phyloP scores from a whole-genome alignment of 495 filamentous ascomycete species.

The Podospora appendiculata region DNA sequence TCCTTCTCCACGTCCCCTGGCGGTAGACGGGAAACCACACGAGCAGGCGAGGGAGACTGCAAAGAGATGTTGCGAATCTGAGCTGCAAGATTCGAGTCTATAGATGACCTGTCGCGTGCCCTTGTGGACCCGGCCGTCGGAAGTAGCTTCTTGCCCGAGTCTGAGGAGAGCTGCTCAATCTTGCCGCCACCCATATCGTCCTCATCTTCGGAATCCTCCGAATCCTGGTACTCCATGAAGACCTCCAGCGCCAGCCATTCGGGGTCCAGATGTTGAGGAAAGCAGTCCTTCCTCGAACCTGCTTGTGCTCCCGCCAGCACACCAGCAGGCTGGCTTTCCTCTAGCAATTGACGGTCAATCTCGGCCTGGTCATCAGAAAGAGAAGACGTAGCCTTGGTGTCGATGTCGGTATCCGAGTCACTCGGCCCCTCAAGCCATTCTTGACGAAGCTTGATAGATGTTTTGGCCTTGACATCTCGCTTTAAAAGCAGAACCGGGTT shows the following conservation, averaged over 20 bases:
- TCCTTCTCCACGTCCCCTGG: background rate
- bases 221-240: slow-evolving; percentile 52
- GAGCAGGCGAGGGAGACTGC: slow-evolving; percentile 14
- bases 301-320: background rate
- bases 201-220: slow-evolving; percentile 19
- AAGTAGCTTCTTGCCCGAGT: background rate
- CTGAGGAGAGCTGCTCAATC: background rate
- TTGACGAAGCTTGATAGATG: slow-evolving; percentile 43
- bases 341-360: slow-evolving; percentile 59
- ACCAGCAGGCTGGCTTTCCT: slow-evolving; percentile 26
- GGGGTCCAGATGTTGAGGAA: slow-evolving; percentile 77
- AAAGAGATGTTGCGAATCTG: slow-evolving; percentile 33
- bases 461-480: slow-evolving; percentile 66
- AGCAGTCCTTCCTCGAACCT: slow-evolving; percentile 32
- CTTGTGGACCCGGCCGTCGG: background rate
- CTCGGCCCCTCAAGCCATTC: slow-evolving; percentile 15
- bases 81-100: slow-evolving; percentile 30
- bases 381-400: background rate
- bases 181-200: slow-evolving; percentile 12
- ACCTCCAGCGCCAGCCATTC: slow-evolving; percentile 97
- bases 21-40: slow-evolving; percentile 8
- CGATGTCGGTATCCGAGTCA: background rate
- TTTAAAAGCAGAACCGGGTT: slow-evolving; percentile 85
- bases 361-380: slow-evolving; percentile 46
- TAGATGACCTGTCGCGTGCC: slow-evolving; percentile 13